phyloP scores from a whole-genome alignment of 192 early-diverging fungal species.

The Podila minutissima region DNA sequence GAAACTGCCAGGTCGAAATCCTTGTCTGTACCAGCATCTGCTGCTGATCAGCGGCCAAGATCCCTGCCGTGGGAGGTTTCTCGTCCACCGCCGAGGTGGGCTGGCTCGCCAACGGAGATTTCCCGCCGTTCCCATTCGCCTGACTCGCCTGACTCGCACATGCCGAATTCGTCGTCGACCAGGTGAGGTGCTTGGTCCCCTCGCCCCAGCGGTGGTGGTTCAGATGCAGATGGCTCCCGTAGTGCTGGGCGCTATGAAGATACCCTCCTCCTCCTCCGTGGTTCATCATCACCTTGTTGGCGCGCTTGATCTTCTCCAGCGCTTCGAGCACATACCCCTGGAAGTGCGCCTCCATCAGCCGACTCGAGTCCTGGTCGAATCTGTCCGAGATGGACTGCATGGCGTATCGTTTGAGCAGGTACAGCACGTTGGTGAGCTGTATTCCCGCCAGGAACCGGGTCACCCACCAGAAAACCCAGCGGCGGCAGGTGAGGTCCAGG shows the following conservation, averaged over 20 bases:
- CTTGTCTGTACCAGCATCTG: not conserved
- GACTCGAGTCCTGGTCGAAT: slow-evolving; percentile 38
- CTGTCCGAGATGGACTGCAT: slow-evolving; percentile 44
- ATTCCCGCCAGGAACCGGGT: slow-evolving; percentile 23
- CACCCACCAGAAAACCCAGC: slow-evolving; percentile 48
- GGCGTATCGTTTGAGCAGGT: slow-evolving; percentile 29
- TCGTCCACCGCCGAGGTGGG: slow-evolving; percentile 25
- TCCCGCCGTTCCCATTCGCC: not conserved
- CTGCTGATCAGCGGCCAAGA: not conserved
- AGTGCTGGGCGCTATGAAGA: not conserved
- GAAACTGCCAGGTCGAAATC: slow-evolving; percentile 9
- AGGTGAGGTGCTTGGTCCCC: not conserved
- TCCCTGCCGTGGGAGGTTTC: slow-evolving; percentile 13
- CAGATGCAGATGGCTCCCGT: not conserved
- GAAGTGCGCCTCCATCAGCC: slow-evolving; percentile 35
- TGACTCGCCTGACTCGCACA: not conserved
- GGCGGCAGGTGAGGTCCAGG: slow-evolving; percentile 29
- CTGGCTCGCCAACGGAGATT: slow-evolving; percentile 8
- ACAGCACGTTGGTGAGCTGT: slow-evolving; percentile 32
- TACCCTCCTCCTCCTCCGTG: not conserved
- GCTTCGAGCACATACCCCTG: slow-evolving; percentile 41
- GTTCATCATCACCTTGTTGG: not conserved
- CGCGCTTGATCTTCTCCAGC: slow-evolving; percentile 30
- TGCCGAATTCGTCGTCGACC: not conserved
- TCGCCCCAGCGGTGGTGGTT: slow-evolving; percentile 1